phyloP scores from a whole-genome alignment of 2,329 filamentous ascomycete species.

The Fusarium pininemorale region DNA sequence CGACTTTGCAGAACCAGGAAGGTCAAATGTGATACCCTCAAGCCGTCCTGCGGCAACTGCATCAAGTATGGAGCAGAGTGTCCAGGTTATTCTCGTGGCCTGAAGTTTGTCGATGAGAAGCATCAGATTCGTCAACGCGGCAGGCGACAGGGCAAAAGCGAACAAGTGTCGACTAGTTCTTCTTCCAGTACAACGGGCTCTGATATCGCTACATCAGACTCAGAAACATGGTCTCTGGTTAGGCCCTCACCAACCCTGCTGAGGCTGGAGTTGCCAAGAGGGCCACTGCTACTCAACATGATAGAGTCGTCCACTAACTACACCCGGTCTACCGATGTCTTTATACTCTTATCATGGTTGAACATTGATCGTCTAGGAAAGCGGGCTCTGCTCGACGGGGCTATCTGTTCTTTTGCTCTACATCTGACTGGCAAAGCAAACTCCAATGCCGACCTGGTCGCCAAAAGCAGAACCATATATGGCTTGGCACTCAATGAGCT shows the following conservation, averaged over 20 bases:
- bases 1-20: constrained; percentile 52
- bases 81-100: constrained; percentile 50
- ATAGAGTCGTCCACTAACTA: constrained; percentile 37
- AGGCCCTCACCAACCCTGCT: constrained; percentile 23
- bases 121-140: constrained; percentile 48
- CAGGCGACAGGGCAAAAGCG: constrained; percentile 14
- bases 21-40: constrained; percentile 57
- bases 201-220: constrained; percentile 2
- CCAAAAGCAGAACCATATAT: constrained; percentile 51
- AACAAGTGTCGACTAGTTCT: constrained; percentile 14
- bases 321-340: constrained; percentile 36
- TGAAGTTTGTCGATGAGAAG: constrained; percentile 54
- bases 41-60: constrained; percentile 53
- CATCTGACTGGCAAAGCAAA: constrained; percentile 51
- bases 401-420: constrained; percentile 50
- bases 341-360: constrained; percentile 42
- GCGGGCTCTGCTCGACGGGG: constrained; percentile 50
- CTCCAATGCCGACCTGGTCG: constrained; percentile 43
- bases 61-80: constrained; percentile 50
- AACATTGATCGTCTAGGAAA: constrained; percentile 46
- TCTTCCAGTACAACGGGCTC: constrained; percentile 16
- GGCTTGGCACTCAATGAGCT: constrained; percentile 48
- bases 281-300: constrained; percentile 46
- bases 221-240: constrained; percentile 2
- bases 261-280: constrained; percentile 37